Evolutionary conservation across 2,329 filamentous ascomycete genomes (phyloP).

Genomic region (Microdochium trichocladiopsis): DNA sequence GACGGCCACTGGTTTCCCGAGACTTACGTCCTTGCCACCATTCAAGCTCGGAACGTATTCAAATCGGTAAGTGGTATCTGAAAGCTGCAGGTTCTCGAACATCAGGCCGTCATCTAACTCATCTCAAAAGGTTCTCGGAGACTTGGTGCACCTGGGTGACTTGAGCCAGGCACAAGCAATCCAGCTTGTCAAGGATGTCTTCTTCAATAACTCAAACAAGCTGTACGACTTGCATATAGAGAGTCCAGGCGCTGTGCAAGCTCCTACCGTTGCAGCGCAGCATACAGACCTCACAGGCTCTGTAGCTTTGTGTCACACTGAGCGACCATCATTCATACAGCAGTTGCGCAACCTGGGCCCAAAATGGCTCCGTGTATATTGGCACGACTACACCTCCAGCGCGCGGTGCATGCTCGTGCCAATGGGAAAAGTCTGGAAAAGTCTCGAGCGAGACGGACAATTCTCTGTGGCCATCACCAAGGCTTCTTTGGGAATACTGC

Average conservation of each 20-base stretch:
- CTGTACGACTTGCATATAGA: slow-evolving; percentile 54
- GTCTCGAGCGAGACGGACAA: slow-evolving; percentile 36
- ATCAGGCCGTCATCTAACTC: not conserved
- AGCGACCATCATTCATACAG: slow-evolving; percentile 14
- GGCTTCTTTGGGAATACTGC: slow-evolving; percentile 58
- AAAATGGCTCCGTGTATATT: slow-evolving; percentile 68
- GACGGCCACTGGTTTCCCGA: slow-evolving; percentile 77
- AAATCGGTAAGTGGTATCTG: slow-evolving; percentile 44
- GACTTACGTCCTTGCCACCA: slow-evolving; percentile 65
- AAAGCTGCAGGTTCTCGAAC: not conserved
- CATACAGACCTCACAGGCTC: slow-evolving; percentile 2
- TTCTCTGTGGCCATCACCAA: slow-evolving; percentile 53
- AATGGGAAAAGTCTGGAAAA: slow-evolving; percentile 43
- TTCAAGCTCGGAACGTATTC: slow-evolving; percentile 65
- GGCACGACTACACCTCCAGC: slow-evolving; percentile 71
- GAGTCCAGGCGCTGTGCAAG: slow-evolving; percentile 19
- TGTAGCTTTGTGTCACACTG: slow-evolving; percentile 15
- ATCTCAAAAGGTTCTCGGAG: slow-evolving; percentile 49
- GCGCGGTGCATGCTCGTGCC: slow-evolving; percentile 62
- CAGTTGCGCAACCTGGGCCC: slow-evolving; percentile 28
- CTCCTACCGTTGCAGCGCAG: slow-evolving; percentile 22
- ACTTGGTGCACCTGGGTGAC: slow-evolving; percentile 59
- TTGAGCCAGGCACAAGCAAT: slow-evolving; percentile 56
- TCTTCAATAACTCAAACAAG: slow-evolving; percentile 73
- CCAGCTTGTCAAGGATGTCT: slow-evolving; percentile 55